Evolutionary conservation across 352 stramenopile species (phyloP), one percentile per base, ranked within the genome.

Genomic region (Lagenidium giganteum): DNA sequence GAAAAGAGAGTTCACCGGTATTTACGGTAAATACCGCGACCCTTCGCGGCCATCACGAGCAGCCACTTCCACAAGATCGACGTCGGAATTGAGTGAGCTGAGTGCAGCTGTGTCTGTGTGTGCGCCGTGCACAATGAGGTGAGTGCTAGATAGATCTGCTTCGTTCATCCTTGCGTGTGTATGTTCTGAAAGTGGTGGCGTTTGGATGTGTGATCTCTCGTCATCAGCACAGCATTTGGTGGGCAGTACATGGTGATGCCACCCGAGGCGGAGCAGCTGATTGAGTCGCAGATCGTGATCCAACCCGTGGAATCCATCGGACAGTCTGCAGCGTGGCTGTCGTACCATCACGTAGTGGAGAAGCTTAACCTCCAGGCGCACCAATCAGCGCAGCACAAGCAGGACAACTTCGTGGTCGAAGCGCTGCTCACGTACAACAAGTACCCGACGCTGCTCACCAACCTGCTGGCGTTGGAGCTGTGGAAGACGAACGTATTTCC

Each of bases 401-500:
- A 87, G 32, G 93, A 97, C 58, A 95, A 97, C 60, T 98, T 96
- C 55, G 85, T 98, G 26, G 61, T 98, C 37, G 93, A 98, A 53
- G 73, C 61, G 24, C 44, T 98, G 33, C 54, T 97, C 40, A 97
- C 93, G 25, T 96, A 95, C 53, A 64, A 91, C 42, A 97, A 97
- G 56, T 67, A 98, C 22, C 66, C 69, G 9, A 70, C 74, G 2
- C n/a, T 98, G 22, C 57, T 98, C 25, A 60, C 76, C 34, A 95
- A 97, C 41, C 52, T 98, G 29, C 40, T 98, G 30, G 70, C 79
- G 17, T 61, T 90, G 29, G 93, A 98, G 57, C 64, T 91, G 25
- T 98, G 92, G 92, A 96, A 95, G 42, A 51, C 79, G 9, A 57
- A 82, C 8, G 67, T 96, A 2, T 65, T 93, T 20, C 83, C 83